A percentile compares a stretch with the other conserved stretches of the same genome.
These are phyloP conservation scores for Morella rubra DNA, from an alignment of 306 rosid genomes.

Conservation along the genomic window DNA sequence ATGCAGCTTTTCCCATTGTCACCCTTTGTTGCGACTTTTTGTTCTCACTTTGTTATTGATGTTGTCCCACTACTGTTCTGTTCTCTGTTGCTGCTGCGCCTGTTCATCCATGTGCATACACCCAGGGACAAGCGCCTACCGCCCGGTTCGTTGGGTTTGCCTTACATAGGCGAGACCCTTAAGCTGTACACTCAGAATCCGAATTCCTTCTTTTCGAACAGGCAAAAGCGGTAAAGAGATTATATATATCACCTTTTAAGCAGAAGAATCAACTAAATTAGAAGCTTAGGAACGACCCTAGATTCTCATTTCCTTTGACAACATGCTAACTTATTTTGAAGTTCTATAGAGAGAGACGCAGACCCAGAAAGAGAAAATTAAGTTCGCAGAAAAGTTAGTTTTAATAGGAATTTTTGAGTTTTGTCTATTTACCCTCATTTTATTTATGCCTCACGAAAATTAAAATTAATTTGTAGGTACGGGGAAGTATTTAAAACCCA, in stretches of 20 bases:
- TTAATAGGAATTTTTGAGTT: background rate
- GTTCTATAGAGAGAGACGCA: background rate
- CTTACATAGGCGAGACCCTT: constrained; percentile 77
- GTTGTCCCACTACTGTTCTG: constrained; percentile 11
- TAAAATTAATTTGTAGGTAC: constrained; percentile 56
- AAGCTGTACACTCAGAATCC: constrained; percentile 75
- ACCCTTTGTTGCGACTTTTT: background rate
- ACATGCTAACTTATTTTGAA: background rate
- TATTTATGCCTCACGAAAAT: background rate
- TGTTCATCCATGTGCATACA: constrained; percentile 46
- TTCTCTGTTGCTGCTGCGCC: constrained; percentile 31
- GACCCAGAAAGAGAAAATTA: background rate
- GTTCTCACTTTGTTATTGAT: background rate
- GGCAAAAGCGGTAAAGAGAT: constrained; percentile 55
- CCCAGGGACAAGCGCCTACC: constrained; percentile 50
- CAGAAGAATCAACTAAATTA: background rate
- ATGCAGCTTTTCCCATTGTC: constrained; percentile 39
- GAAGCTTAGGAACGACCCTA: background rate
- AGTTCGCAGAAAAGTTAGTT: background rate
- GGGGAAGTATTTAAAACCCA: constrained; percentile 84
- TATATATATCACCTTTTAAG: too few species aligned
- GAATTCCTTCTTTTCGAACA: constrained; percentile 65
- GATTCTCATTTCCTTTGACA: background rate
- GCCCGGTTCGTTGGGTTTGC: constrained; percentile 97
- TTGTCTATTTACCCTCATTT: background rate